Base-by-base conservation (phyloP, 2,329 filamentous ascomycete species). In the Beauveria pseudobassiana region DNA sequence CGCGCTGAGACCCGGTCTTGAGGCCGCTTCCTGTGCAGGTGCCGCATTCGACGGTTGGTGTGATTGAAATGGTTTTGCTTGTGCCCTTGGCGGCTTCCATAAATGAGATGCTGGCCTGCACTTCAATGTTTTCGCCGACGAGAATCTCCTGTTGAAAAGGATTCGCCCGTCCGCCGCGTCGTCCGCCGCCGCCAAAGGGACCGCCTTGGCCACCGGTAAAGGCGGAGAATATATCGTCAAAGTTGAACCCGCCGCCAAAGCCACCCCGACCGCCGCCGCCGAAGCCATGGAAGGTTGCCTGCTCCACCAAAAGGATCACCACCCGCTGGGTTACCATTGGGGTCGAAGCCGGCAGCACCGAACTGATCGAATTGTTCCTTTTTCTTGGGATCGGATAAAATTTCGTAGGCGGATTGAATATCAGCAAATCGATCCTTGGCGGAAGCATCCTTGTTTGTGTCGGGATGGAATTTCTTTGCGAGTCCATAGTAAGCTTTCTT, bases 401-500 rank as follows among this genome's bases (percentile, higher is more conserved):
- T 81, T 75, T 99, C 95, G 76, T 99, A 99, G 26, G 95, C 91
- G 38, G 89, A 85, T 75, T 99, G 95, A 60, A 96, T 91, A 68
- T 97, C 93, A 65, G 88, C 84, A 70, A 99, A 99, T 70, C 90
- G 93, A 69, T 98, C 95, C 74, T 98, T 98, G 42, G 95, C 93
- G n/a, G 80, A 83, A 3, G 90, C 75, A 68, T 98, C 95, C 75
- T 98, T 98, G 81, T 98, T 99, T 42, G 95, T 98, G 73, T 99
- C 95, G 9, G 95, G 95, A 70, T 99, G 95, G 73, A 86, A 99
- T 72, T 98, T 99, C 77, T 99, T 99, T 22, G 95, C 95, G 63
- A 98, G 81, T 56, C 93, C 91, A 73, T 99, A 99, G 79, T 99
- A 99, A 3, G 95, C 93, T 75, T 97, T 98, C 74, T 99, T 99